These are phyloP conservation scores for Alternaria sp. DNA, from an alignment of 2,329 filamentous ascomycete species.

Conservation along the genomic window DNA sequence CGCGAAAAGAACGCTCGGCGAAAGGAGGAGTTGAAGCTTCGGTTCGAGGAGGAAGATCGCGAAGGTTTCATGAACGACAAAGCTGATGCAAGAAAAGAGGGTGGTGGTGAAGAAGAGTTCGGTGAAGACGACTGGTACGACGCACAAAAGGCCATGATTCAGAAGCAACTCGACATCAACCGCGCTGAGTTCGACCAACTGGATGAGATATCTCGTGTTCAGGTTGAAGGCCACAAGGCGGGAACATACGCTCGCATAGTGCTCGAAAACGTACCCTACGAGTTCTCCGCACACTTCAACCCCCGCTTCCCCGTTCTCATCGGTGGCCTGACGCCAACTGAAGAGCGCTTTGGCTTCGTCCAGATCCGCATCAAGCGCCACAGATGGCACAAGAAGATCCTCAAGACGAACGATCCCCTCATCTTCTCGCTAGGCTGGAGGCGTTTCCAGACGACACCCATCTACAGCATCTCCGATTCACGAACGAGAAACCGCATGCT, in stretches of 20 bases:
- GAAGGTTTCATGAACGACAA: constrained; percentile 95
- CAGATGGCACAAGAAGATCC: constrained; percentile 98
- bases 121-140: constrained; percentile 99
- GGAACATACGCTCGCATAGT: constrained; percentile 93
- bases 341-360: constrained; percentile 94
- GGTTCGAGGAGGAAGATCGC: constrained; percentile 97
- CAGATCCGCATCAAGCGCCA: constrained; percentile 97
- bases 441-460: constrained; percentile 87
- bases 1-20: constrained; percentile 86
- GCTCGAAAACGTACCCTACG: constrained; percentile 85
- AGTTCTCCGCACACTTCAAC: constrained; percentile 85
- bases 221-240: constrained; percentile 88
- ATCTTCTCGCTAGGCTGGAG: constrained; percentile 98
- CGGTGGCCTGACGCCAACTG: constrained; percentile 89
- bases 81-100: constrained; percentile 73
- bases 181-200: constrained; percentile 88
- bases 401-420: constrained; percentile 96
- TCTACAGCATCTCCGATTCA: constrained; percentile 95
- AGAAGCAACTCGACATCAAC: constrained; percentile 97
- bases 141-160: constrained; percentile 88
- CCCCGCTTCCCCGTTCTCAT: constrained; percentile 83
- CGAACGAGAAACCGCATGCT: constrained; percentile 95
- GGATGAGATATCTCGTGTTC: constrained; percentile 80
- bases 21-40: constrained; percentile 91
- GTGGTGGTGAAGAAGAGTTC: constrained; percentile 75